These are phyloP conservation scores for Wickerhamiella siamensis DNA, from an alignment of 805 yeast species.

Conservation along the genomic window DNA sequence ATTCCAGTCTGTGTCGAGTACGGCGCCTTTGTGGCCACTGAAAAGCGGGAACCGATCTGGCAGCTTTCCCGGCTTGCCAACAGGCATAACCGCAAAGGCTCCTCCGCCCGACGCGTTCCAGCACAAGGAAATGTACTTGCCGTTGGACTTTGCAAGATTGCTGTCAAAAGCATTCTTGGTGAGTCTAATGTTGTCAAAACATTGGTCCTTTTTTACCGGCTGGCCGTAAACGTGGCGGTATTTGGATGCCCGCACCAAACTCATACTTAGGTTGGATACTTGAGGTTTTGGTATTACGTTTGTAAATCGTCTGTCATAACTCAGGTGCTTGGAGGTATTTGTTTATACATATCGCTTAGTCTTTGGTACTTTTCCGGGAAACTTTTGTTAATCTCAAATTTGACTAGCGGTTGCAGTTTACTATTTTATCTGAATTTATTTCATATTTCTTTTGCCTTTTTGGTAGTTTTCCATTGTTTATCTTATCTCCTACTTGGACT, in stretches of 20 bases:
- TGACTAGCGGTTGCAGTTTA: too few species aligned
- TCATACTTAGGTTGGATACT: slow-evolving; percentile 3
- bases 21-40: slow-evolving; percentile 92
- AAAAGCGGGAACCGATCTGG: slow-evolving; percentile 89
- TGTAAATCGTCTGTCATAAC: too few species aligned
- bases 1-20: slow-evolving; percentile 87
- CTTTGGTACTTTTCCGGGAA: too few species aligned
- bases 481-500: too few species aligned
- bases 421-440: too few species aligned
- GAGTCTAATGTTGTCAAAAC: slow-evolving; percentile 47
- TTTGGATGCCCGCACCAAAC: slow-evolving; percentile 83
- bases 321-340: too few species aligned
- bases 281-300: too few species aligned
- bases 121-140: slow-evolving; percentile 70
- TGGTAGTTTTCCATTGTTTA: too few species aligned
- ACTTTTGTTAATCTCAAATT: too few species aligned
- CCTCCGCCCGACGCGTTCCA: slow-evolving; percentile 98
- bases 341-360: too few species aligned
- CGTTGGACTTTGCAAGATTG: slow-evolving; percentile 73
- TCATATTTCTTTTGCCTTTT: too few species aligned
- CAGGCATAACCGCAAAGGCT: slow-evolving; percentile 87
- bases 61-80: slow-evolving; percentile 73
- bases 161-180: slow-evolving; percentile 91
- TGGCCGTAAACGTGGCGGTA: slow-evolving; percentile 95
- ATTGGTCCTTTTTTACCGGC: slow-evolving; percentile 53